Evolutionary conservation across 2,329 filamentous ascomycete species (phyloP).

Genomic region (Cladobotryum protrusum): DNA sequence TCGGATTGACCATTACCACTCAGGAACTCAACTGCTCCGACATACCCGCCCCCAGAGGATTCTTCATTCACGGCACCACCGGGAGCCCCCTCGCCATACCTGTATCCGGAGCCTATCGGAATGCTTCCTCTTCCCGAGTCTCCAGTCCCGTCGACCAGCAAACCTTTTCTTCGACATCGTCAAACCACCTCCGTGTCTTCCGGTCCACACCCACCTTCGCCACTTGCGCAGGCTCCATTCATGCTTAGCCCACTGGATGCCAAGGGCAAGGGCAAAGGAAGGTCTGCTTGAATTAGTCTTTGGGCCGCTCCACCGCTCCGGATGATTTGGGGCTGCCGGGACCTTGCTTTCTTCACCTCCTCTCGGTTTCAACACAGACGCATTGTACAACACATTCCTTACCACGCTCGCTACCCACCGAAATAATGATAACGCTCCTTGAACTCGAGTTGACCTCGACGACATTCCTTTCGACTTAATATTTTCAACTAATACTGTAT

Average conservation of each 20-base stretch:
- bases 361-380: constrained; percentile 23
- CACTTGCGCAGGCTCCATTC: constrained; percentile 27
- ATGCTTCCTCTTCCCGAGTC: constrained; percentile 43
- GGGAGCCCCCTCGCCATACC: constrained; percentile 39
- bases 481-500: constrained; percentile 22
- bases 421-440: constrained; percentile 19
- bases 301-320: constrained; percentile 5
- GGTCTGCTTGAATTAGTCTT: constrained; percentile 24
- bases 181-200: constrained; percentile 31
- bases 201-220: constrained; percentile 29
- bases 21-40: constrained; percentile 45
- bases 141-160: constrained; percentile 30
- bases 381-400: constrained; percentile 33
- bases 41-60: constrained; percentile 40
- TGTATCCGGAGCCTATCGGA: constrained; percentile 36
- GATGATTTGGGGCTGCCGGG: constrained; percentile 10
- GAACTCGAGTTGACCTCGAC: constrained; percentile 25
- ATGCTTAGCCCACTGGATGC: constrained; percentile 15
- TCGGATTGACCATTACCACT: constrained; percentile 49
- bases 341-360: constrained; percentile 15
- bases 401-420: constrained; percentile 27
- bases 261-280: constrained; percentile 31
- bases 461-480: constrained; percentile 23
- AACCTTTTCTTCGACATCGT: constrained; percentile 33
- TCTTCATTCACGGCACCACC: constrained; percentile 30